Evolutionary conservation across 164 flowering plant genomes (phyloP).

Genomic region (Houttuynia cordata): DNA sequence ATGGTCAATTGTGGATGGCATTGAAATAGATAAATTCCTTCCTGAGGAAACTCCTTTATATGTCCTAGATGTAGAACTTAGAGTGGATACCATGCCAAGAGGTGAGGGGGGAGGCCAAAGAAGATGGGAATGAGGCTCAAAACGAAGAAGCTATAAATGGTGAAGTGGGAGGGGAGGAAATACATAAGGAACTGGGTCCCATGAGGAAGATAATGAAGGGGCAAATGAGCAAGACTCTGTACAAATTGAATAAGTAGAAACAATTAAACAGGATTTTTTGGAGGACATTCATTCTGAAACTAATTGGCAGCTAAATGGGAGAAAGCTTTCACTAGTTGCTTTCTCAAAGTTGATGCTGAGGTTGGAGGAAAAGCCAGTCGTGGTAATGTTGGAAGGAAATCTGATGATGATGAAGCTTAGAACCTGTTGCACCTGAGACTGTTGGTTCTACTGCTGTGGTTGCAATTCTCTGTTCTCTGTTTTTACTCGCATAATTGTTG

Average conservation of each 20-base stretch:
- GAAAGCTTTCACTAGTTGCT: slow-evolving; percentile 43
- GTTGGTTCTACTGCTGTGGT: slow-evolving; percentile 95
- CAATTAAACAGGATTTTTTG: slow-evolving; percentile 12
- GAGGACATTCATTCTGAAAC: slow-evolving; percentile 8
- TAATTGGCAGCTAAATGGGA: slow-evolving; percentile 39
- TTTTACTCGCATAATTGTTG: slow-evolving; percentile 80
- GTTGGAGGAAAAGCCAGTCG: slow-evolving; percentile 30
- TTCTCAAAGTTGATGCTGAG: slow-evolving; percentile 54
- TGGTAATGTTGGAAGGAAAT: slow-evolving; percentile 5
- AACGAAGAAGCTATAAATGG: too few species aligned
- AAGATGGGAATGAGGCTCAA: too few species aligned
- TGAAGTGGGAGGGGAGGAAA: too few species aligned
- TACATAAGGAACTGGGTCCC: too few species aligned
- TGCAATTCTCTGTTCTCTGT: slow-evolving; percentile 58
- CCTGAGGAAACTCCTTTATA: too few species aligned
- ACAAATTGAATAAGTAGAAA: slow-evolving; percentile 46
- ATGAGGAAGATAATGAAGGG: too few species aligned
- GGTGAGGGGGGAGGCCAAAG: too few species aligned
- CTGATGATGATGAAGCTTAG: slow-evolving; percentile 11
- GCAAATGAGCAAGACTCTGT: too few species aligned
- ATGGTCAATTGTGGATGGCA: too few species aligned
- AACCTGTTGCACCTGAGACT: slow-evolving; percentile 65
- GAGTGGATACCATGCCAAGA: too few species aligned
- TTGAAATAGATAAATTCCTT: too few species aligned
- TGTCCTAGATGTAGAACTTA: too few species aligned